A percentile compares a stretch with the other conserved stretches of the same genome.
Evolutionary conservation across 352 stramenopile genomes (phyloP).

Genomic region (Pythium vanterpoolii): DNA sequence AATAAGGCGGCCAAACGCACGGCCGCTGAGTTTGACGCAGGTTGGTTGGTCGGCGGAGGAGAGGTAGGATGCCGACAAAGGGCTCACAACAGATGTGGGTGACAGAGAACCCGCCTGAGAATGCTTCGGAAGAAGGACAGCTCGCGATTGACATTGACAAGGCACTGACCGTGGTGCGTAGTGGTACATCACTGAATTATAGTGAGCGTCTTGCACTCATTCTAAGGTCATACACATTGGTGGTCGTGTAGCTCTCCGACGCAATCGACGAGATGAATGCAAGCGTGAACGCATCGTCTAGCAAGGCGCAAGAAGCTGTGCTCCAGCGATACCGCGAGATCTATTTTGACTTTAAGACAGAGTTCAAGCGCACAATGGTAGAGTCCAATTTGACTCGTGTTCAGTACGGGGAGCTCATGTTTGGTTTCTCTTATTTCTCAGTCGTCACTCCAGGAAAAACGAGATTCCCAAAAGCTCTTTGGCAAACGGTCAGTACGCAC

Average conservation of each 20-base stretch:
- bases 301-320: slow-evolving; percentile 84
- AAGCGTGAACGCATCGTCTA: slow-evolving; percentile 61
- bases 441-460: slow-evolving; percentile 79
- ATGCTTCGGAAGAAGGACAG: slow-evolving; percentile 55
- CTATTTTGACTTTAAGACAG: slow-evolving; percentile 94
- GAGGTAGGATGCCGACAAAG: background rate
- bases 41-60: slow-evolving; percentile 23
- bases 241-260: slow-evolving; percentile 58
- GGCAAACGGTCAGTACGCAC: slow-evolving; percentile 47
- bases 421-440: slow-evolving; percentile 18
- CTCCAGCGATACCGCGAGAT: slow-evolving; percentile 95
- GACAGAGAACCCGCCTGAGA: slow-evolving; percentile 63
- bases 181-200: background rate
- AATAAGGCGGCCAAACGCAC: slow-evolving; percentile 47
- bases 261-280: slow-evolving; percentile 85
- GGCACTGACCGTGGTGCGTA: slow-evolving; percentile 48
- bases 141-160: slow-evolving; percentile 80
- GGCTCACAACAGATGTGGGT: background rate
- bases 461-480: slow-evolving; percentile 79
- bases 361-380: slow-evolving; percentile 91
- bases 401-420: background rate
- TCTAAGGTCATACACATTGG: too few relatives aligned
- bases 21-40: slow-evolving; percentile 52
- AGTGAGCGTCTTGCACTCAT: background rate
- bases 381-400: background rate